These are phyloP conservation scores for Coprinopsis strossmayeri DNA, from an alignment of 768 basidiomycete genomes.

Conservation along the genomic window DNA sequence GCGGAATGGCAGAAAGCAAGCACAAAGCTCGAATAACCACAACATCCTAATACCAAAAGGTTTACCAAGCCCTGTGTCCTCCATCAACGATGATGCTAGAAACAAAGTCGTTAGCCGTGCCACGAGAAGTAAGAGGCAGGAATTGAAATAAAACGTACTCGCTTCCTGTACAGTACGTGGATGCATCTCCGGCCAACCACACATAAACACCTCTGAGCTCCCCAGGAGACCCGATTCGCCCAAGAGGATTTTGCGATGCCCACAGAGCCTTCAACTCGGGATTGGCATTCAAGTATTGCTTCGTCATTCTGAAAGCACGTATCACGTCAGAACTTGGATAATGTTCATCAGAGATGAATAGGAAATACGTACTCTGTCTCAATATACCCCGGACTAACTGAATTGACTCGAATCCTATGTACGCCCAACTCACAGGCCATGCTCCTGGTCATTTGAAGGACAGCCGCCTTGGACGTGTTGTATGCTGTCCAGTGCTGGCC, in stretches of 20 bases:
- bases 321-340: not conserved
- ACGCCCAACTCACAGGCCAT: slow-evolving; percentile 71
- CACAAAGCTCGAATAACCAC: too few species aligned
- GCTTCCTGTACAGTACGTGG: slow-evolving; percentile 69
- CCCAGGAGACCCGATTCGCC: slow-evolving; percentile 58
- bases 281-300: slow-evolving; percentile 32
- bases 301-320: slow-evolving; percentile 26
- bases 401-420: slow-evolving; percentile 64
- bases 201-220: slow-evolving; percentile 62
- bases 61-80: slow-evolving; percentile 22
- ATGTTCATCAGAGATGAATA: not conserved
- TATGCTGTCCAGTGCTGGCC: slow-evolving; percentile 63
- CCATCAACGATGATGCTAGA: slow-evolving; percentile 21
- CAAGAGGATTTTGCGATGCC: slow-evolving; percentile 56
- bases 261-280: slow-evolving; percentile 50
- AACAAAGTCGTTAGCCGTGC: not conserved
- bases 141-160: slow-evolving; percentile 30
- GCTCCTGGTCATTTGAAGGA: slow-evolving; percentile 72
- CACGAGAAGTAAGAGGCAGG: not conserved
- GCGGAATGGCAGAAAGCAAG: too few species aligned
- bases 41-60: too few species aligned
- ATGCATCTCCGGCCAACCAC: slow-evolving; percentile 67
- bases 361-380: slow-evolving; percentile 44
- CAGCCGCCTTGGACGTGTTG: slow-evolving; percentile 70
- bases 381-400: slow-evolving; percentile 67